Evolutionary conservation across 2,329 filamentous ascomycete genomes (phyloP).

Genomic region (Furcasterigmium sp.): DNA sequence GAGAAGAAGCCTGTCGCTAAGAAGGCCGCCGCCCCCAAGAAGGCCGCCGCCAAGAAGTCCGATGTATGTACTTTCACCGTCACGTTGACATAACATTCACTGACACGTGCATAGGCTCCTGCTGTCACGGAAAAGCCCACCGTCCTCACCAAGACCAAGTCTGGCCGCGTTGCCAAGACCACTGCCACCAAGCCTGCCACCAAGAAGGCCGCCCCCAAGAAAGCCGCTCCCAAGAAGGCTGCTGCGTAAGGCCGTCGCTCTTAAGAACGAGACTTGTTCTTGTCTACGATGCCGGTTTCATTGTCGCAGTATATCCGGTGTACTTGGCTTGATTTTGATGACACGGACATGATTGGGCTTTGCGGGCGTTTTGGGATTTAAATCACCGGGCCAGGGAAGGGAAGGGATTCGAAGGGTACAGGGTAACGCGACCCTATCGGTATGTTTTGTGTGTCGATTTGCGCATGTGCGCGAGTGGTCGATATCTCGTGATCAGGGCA

Average conservation of each 20-base stretch:
- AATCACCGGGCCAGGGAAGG: constrained; percentile 3
- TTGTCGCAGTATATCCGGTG: too few species aligned
- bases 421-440: background rate
- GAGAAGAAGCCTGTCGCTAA: constrained; percentile 24
- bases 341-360: constrained; percentile 1
- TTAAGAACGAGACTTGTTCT: too few species aligned
- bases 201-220: constrained; percentile 39
- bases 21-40: constrained; percentile 21
- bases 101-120: too few species aligned
- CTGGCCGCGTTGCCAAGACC: constrained; percentile 75
- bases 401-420: background rate
- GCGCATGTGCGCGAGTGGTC: too few species aligned
- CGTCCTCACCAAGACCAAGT: constrained; percentile 76
- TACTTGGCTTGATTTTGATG: background rate
- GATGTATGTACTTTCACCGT: background rate
- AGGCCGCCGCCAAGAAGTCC: constrained; percentile 36
- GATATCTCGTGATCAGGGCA: too few species aligned
- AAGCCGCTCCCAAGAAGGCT: constrained; percentile 28
- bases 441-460: too few species aligned
- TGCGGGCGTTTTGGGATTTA: constrained; percentile 31
- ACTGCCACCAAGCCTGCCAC: constrained; percentile 41
- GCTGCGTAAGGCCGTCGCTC: constrained; percentile 3
- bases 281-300: too few species aligned
- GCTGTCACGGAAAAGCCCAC: constrained; percentile 66
- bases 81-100: constrained; percentile 6